Evolutionary conservation across 768 basidiomycete species (phyloP), one percentile per base, ranked within the genome.

Genomic region (Fistulinella prunicolor): DNA sequence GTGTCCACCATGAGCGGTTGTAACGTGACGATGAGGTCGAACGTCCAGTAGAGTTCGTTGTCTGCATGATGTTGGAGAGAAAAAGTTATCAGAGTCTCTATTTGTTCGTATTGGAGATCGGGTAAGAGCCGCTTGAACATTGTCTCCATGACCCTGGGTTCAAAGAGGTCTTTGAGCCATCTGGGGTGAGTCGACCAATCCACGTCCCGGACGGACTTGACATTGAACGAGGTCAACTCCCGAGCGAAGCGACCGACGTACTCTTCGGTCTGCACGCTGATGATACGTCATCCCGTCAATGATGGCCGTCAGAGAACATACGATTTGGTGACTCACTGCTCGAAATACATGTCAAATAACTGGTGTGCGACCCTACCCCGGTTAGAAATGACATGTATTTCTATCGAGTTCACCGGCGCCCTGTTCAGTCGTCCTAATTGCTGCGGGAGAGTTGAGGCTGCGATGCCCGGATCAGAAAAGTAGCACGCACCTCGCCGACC

Each of bases 321-420:
- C 9, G 17, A 66, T 78, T 58, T 59, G 79, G 77, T 79, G n/a
- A 69, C 83, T 62, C 61, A 84, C 83, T 82, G 79, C 29, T 84
- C 80, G 57, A 82, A 81, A 67, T 82, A 81, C 28, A 85, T 59
- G 58, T 86, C 84, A 53, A 86, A 85, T 0, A 81, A 59, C 63
- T 83, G 81, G 56, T 84, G 82, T 0, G 82, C 80, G 3, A 83
- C 68, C 9, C 81, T 75, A 60, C 85, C 83, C 12, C 83, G 69
- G 57, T 85, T 84, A 0, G 84, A 85, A 9, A 85, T 77, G 4
- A 86, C 84, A 58, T 85, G 84, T 8, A 85, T 72, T 51, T 86
- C 84, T 30, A 85, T 73, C 6, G 70, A 71, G 10, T 66, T 65
- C 0, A 83, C 72, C 0, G 81, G 75, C 0, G 75, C 67, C 30